Evolutionary conservation across 371 early-diverging fungal species (phyloP).

Genomic region (Racocetra persica): DNA sequence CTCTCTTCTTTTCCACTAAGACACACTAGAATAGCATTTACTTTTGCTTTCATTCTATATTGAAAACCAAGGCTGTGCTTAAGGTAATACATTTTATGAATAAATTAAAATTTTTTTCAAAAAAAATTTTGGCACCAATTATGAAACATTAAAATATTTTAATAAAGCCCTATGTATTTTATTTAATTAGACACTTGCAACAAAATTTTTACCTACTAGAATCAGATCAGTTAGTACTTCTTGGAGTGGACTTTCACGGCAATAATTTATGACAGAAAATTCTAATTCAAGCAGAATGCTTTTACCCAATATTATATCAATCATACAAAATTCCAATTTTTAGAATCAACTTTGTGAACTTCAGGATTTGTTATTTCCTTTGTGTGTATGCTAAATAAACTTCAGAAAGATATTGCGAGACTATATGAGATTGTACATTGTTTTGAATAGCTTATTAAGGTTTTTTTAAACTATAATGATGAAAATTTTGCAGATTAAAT

Average conservation of each 20-base stretch:
- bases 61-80: constrained; percentile 12
- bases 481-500: neutral
- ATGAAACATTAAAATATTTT: no score
- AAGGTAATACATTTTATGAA: constrained; percentile 4
- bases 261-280: neutral
- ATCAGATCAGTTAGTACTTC: neutral
- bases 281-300: neutral
- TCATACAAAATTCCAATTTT: no score
- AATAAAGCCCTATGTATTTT: neutral
- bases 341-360: no score
- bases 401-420: neutral
- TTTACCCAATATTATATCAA: no score
- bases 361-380: neutral
- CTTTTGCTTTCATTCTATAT: constrained; percentile 9
- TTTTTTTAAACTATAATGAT: neutral
- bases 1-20: neutral
- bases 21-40: constrained; percentile 18
- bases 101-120: neutral
- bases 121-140: no score
- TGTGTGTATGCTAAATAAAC: neutral
- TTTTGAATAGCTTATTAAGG: constrained; percentile 6
- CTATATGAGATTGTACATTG: neutral
- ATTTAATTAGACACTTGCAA: neutral
- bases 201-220: neutral
- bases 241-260: neutral